Conservation (phyloP, 2,329 filamentous ascomycete genomes). For the Clonostachys rhizophaga region DNA sequence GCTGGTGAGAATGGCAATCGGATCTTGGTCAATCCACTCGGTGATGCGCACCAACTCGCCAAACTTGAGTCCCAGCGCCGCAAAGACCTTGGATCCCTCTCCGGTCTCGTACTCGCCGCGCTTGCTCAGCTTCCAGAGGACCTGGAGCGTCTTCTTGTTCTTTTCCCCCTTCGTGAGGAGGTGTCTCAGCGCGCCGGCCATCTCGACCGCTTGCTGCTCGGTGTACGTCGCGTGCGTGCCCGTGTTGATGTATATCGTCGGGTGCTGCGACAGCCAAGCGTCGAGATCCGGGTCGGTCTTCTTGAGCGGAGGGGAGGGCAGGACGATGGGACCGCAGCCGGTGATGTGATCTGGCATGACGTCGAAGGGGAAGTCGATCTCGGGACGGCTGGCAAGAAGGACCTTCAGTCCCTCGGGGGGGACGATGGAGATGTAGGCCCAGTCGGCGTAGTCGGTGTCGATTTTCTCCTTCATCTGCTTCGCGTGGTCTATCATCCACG, state of each 20-base stretch:
- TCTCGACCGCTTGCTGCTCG: slow-evolving; percentile 25
- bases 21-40: slow-evolving; percentile 32
- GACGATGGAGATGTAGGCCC: not conserved
- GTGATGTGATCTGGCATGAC: slow-evolving; percentile 26
- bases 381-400: slow-evolving; percentile 1
- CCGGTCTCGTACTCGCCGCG: slow-evolving; percentile 5
- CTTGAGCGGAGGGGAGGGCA: slow-evolving; percentile 19
- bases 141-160: slow-evolving; percentile 7
- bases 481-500: not conserved
- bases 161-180: not conserved
- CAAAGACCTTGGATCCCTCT: slow-evolving; percentile 6
- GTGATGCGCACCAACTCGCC: slow-evolving; percentile 25
- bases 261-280: slow-evolving; percentile 31
- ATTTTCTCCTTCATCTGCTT: not conserved
- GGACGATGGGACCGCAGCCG: slow-evolving; percentile 40
- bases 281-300: slow-evolving; percentile 31
- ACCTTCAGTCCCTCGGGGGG: not conserved
- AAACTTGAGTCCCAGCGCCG: slow-evolving; percentile 15
- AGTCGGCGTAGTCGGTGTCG: not conserved
- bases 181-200: slow-evolving; percentile 26
- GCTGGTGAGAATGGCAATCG: slow-evolving; percentile 24
- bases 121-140: slow-evolving; percentile 25
- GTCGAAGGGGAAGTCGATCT: slow-evolving; percentile 32
- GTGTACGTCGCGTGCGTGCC: slow-evolving; percentile 29
- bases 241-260: slow-evolving; percentile 43